Evolutionary conservation across 2,329 filamentous ascomycete species (phyloP), one percentile per base, ranked within the genome.

Genomic region (Hymenoscyphus repandus): DNA sequence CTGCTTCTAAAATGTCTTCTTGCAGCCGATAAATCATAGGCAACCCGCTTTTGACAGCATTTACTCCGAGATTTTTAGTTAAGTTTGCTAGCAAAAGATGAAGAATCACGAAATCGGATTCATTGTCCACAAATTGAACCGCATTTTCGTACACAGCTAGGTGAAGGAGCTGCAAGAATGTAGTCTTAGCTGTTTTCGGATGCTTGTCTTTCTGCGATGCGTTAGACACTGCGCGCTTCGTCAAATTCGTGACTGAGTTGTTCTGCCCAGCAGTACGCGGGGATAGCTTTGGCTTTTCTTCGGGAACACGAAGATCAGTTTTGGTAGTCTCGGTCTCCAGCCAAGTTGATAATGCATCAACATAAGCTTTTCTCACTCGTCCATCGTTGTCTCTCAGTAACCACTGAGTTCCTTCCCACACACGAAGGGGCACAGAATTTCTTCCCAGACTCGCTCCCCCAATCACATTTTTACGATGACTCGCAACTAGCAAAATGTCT

Each of bases 401-500:
- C 88, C 90, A 96, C 55, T 96, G 90, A 0, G 91, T 96, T n/a
- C 89, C 90, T 68, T 97, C 91, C 93, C 93, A 99, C 0, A 91
- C 86, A 49, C 87, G 80, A 7, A 95, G 76, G 0, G 88, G 84
- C 1, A 95, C 88, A 37, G 77, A 81, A 65, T 86, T 88, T 56
- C 90, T 80, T 5, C 83, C 81, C 46, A 93, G 78, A 30, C 80
- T 80, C 65, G 77, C 82, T 65, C 76, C 82, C 58, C 77, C 78
- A 58, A 72, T 75, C 53, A 77, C 72, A 58, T 77, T 81, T 18
- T 76, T 78, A 58, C 77, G 78, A 38, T 78, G 78, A 62, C 95
- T 95, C 2, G 92, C 90, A 18, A 95, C 86, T 17, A 85, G 71
- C 17, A 99, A 73, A 50, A 96, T 90, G 36, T 83, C 81, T 66